Percentiles rank a stretch among this genome's conserved stretches.
These are phyloP conservation scores for Nitzschia inconspicua DNA, from an alignment of 108 stramenopile species.

Conservation along the genomic window DNA sequence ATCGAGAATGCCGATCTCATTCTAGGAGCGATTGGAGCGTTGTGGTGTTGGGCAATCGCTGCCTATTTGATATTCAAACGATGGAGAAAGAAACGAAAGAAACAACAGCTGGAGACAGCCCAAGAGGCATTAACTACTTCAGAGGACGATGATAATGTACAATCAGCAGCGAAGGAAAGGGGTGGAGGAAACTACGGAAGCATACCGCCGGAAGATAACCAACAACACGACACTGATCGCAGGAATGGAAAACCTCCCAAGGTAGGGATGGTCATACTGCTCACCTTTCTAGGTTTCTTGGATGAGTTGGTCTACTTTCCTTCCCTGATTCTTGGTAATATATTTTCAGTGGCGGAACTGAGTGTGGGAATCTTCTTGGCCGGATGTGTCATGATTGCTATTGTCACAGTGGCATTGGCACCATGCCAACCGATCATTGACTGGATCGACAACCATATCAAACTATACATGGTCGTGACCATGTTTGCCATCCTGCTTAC, in stretches of 20 bases:
- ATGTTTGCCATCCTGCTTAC: constrained; percentile 64
- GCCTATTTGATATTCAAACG: constrained; percentile 3
- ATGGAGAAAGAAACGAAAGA: constrained; percentile 39
- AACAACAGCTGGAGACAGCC: no score
- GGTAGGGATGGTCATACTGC: constrained; percentile 31
- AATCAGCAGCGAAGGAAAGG: no score
- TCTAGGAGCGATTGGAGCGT: constrained; percentile 40
- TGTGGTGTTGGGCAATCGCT: constrained; percentile 46
- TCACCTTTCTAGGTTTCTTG: constrained; percentile 59
- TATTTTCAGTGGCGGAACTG: constrained; percentile 59
- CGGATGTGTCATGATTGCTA: constrained; percentile 47
- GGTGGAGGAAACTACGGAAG: neutral
- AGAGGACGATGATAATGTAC: neutral
- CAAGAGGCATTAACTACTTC: no score
- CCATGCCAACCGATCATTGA: constrained; percentile 54
- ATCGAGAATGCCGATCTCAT: constrained; percentile 6
- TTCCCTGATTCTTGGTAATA: constrained; percentile 51
- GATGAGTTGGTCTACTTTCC: constrained; percentile 80
- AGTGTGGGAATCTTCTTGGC: constrained; percentile 60
- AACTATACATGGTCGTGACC: constrained; percentile 55
- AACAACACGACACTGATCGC: neutral
- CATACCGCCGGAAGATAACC: neutral
- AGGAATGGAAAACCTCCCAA: neutral
- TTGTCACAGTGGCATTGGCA: constrained; percentile 41
- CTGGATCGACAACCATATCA: constrained; percentile 49